Evolutionary conservation across 805 yeast species (phyloP).

Genomic region (Kuraishia hungarica): DNA sequence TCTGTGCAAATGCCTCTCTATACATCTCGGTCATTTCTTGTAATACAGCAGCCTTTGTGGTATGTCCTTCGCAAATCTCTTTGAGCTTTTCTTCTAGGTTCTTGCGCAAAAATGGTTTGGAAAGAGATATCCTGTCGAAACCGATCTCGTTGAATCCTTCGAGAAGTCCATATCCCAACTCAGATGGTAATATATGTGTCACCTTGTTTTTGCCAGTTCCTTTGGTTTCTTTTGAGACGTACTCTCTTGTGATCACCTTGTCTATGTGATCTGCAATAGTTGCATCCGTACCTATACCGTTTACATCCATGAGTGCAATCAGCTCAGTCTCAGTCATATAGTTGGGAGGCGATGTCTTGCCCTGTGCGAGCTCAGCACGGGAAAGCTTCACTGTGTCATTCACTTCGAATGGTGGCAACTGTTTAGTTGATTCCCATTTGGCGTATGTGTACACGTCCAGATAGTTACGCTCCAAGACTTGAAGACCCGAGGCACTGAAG

Average conservation of each 20-base stretch:
- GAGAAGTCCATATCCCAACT: slow-evolving; percentile 77
- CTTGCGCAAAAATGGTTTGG: slow-evolving; percentile 83
- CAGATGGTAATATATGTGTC: slow-evolving; percentile 61
- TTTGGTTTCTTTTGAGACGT: slow-evolving; percentile 39
- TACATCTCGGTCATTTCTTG: slow-evolving; percentile 47
- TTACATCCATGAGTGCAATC: slow-evolving; percentile 89
- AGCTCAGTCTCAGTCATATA: slow-evolving; percentile 88
- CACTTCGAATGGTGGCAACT: slow-evolving; percentile 53
- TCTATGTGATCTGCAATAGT: slow-evolving; percentile 97
- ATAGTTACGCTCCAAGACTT: slow-evolving; percentile 66
- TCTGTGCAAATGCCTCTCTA: slow-evolving; percentile 47
- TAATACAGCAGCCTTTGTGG: slow-evolving; percentile 44
- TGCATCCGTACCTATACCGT: slow-evolving; percentile 98
- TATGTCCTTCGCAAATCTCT: slow-evolving; percentile 59
- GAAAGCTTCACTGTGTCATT: slow-evolving; percentile 51
- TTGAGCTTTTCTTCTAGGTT: slow-evolving; percentile 61
- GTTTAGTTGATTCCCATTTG: slow-evolving; percentile 63
- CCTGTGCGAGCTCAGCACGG: slow-evolving; percentile 55
- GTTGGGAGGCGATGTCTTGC: slow-evolving; percentile 74
- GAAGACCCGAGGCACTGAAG: slow-evolving; percentile 67
- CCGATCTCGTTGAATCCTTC: slow-evolving; percentile 82
- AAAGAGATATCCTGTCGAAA: slow-evolving; percentile 59
- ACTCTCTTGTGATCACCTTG: slow-evolving; percentile 61
- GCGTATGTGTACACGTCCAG: slow-evolving; percentile 74
- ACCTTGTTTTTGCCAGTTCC: slow-evolving; percentile 27